phyloP scores from a whole-genome alignment of 148 eudicot genomes.

The Simmondsia chinensis region DNA sequence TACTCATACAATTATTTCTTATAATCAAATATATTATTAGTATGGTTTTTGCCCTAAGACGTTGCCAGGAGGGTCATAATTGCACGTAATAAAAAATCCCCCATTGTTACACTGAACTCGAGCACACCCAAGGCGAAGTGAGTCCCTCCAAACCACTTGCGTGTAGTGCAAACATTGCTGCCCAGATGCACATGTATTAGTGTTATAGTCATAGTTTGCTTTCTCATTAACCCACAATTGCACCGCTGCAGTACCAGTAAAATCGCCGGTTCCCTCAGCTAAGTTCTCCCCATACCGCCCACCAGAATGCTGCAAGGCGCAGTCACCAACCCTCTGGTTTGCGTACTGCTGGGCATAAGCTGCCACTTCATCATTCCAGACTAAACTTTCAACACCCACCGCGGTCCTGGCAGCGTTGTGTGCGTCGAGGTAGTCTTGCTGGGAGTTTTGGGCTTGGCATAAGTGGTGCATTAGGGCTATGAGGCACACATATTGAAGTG shows the following conservation, averaged over 20 bases:
- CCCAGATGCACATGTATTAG: conserved; percentile 3
- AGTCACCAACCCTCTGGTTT: background rate
- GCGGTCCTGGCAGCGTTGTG: conserved; percentile 9
- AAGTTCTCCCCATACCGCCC: conserved; percentile 9
- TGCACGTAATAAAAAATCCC: conserved; percentile 9
- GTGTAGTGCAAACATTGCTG: conserved; percentile 20
- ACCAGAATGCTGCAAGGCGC: conserved; percentile 2
- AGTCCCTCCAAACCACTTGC: conserved; percentile 16
- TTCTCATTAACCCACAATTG: conserved; percentile 4
- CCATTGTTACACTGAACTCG: conserved; percentile 10
- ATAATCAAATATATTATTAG: conserved; percentile 1
- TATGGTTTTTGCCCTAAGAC: conserved; percentile 7
- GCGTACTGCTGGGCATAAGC: conserved; percentile 11
- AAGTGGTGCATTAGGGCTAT: background rate
- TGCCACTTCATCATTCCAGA: conserved; percentile 2
- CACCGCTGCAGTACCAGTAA: background rate
- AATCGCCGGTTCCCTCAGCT: background rate
- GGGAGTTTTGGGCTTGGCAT: conserved; percentile 13
- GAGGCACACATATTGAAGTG: background rate
- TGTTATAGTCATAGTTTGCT: background rate
- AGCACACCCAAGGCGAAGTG: conserved; percentile 12
- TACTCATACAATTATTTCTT: no score
- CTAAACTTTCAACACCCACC: conserved; percentile 3
- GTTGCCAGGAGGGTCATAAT: conserved; percentile 20
- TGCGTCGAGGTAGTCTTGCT: conserved; percentile 10